phyloP scores from a whole-genome alignment of 106 monocot genomes.

The Dendrobium huoshanense region DNA sequence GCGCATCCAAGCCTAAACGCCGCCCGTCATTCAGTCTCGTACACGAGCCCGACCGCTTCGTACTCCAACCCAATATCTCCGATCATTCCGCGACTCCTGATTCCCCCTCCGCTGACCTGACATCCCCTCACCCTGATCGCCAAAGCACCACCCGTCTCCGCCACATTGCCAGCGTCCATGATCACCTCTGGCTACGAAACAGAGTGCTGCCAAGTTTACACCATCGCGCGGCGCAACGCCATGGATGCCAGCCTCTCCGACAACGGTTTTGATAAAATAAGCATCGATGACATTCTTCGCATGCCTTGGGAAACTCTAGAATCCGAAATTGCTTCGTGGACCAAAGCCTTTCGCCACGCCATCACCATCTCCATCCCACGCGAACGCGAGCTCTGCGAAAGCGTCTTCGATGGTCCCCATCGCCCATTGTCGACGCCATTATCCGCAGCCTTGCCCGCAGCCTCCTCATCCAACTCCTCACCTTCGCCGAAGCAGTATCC shows the following conservation, averaged over 20 bases:
- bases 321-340: slow-evolving; percentile 39
- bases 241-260: slow-evolving; percentile 16
- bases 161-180: slow-evolving; percentile 36
- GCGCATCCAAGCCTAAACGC: slow-evolving; percentile 10
- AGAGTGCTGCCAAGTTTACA: slow-evolving; percentile 45
- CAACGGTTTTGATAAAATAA: slow-evolving; percentile 34
- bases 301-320: slow-evolving; percentile 55
- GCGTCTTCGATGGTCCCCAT: slow-evolving; percentile 26
- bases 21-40: slow-evolving; percentile 8
- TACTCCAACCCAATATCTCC: neutral
- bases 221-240: slow-evolving; percentile 25
- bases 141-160: slow-evolving; percentile 20
- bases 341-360: slow-evolving; percentile 27
- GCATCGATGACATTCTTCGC: slow-evolving; percentile 48
- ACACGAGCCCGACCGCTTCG: neutral
- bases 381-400: slow-evolving; percentile 35
- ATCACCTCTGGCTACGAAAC: slow-evolving; percentile 41
- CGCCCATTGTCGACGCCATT: slow-evolving; percentile 13
- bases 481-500: slow-evolving; percentile 56
- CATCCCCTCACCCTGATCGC: neutral
- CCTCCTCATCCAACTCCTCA: slow-evolving; percentile 37
- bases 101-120: neutral
- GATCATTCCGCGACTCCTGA: neutral
- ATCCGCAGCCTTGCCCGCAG: slow-evolving; percentile 34
- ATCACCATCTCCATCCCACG: slow-evolving; percentile 18